Evolutionary conservation across 106 monocot species (phyloP).

Genomic region (Platanthera guangdongensis): DNA sequence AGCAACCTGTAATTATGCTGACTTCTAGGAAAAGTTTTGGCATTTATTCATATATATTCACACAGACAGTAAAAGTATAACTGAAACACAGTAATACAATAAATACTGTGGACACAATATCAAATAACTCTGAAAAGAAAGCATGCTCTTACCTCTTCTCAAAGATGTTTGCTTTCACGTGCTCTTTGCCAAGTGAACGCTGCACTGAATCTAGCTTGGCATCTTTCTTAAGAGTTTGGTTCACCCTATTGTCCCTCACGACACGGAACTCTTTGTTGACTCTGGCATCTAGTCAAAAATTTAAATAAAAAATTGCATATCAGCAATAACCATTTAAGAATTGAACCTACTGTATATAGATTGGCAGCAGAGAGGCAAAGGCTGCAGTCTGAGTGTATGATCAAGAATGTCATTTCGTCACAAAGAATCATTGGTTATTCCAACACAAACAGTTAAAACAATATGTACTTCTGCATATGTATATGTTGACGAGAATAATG

Average conservation of each 20-base stretch:
- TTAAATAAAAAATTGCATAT: constrained; percentile 4
- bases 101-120: too few species aligned
- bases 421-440: too few species aligned
- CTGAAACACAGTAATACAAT: too few species aligned
- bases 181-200: constrained; percentile 16
- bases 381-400: not conserved
- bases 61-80: too few species aligned
- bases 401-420: too few species aligned
- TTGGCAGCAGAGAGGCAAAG: not conserved
- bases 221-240: constrained; percentile 20
- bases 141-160: constrained; percentile 28
- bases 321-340: not conserved
- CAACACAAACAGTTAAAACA: not conserved
- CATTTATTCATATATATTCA: too few species aligned
- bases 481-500: not conserved
- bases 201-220: constrained; percentile 17
- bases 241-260: constrained; percentile 56
- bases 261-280: constrained; percentile 42
- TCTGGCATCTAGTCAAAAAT: constrained; percentile 27
- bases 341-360: not conserved
- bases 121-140: not conserved
- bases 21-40: too few species aligned
- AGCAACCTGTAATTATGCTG: too few species aligned
- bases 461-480: not conserved
- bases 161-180: constrained; percentile 11